These are phyloP conservation scores for Paramecium octaurelia DNA, from an alignment of 73 alveolate species.

Conservation along the genomic window DNA sequence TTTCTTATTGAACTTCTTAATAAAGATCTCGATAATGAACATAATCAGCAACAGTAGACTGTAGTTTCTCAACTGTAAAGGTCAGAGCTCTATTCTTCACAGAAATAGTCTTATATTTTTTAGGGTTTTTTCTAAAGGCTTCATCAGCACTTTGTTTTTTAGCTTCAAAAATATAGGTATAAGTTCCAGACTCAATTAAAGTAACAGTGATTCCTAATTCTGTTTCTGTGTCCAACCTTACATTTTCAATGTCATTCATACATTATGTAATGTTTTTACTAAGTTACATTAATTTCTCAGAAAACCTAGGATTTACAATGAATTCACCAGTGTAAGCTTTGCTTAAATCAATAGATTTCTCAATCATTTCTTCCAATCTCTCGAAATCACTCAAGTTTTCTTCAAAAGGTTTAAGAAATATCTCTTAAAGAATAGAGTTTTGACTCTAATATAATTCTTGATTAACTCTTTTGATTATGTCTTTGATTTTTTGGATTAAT, in stretches of 20 bases:
- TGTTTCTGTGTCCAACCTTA: slow-evolving; percentile 66
- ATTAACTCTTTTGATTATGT: slow-evolving; percentile 55
- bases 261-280: slow-evolving; percentile 67
- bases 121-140: slow-evolving; percentile 69
- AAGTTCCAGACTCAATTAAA: slow-evolving; percentile 69
- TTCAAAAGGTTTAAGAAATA: slow-evolving; percentile 63
- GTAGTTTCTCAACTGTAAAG: slow-evolving; percentile 71
- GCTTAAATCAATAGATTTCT: slow-evolving; percentile 76
- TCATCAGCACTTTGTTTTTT: slow-evolving; percentile 81
- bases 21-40: slow-evolving; percentile 67
- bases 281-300: slow-evolving; percentile 66
- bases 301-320: slow-evolving; percentile 79
- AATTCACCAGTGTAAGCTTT: slow-evolving; percentile 75
- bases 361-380: slow-evolving; percentile 74
- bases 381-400: slow-evolving; percentile 66
- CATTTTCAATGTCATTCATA: slow-evolving; percentile 71
- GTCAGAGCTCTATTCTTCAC: slow-evolving; percentile 74
- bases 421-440: slow-evolving; percentile 35
- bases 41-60: slow-evolving; percentile 70
- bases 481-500: slow-evolving; percentile 60
- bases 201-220: slow-evolving; percentile 69
- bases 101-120: slow-evolving; percentile 72
- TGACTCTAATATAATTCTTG: slow-evolving; percentile 46
- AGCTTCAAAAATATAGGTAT: slow-evolving; percentile 77
- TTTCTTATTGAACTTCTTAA: slow-evolving; percentile 62